phyloP scores from a whole-genome alignment of 768 basidiomycete genomes.

The Suillus sp. region DNA sequence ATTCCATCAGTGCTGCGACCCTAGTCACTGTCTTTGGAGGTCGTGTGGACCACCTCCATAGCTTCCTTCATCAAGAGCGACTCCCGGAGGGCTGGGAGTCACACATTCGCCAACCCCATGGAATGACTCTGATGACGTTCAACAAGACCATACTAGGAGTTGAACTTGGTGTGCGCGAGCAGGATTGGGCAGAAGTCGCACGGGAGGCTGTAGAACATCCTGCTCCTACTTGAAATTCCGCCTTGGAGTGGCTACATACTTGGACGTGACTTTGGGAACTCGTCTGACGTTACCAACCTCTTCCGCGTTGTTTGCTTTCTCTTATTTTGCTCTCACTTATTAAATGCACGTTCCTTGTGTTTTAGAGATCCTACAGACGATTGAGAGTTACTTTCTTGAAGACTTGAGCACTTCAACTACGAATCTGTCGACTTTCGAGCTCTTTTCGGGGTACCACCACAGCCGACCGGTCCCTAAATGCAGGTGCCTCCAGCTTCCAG shows the following conservation, averaged over 20 bases:
- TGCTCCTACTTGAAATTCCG: neutral
- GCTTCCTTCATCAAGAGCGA: constrained; percentile 65
- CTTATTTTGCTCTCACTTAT: neutral
- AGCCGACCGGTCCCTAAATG: neutral
- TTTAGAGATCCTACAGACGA: neutral
- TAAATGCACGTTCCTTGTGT: neutral
- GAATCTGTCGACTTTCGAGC: neutral
- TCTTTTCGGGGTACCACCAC: neutral
- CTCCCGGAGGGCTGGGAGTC: constrained; percentile 76
- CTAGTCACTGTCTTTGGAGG: constrained; percentile 73
- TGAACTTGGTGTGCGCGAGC: neutral
- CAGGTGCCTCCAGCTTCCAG: neutral
- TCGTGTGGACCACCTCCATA: constrained; percentile 52
- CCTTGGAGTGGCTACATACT: neutral
- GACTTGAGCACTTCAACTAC: neutral
- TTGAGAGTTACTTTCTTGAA: neutral
- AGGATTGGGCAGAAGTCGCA: neutral
- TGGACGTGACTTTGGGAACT: neutral
- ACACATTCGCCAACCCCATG: constrained; percentile 49
- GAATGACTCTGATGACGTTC: constrained; percentile 62
- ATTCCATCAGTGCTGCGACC: constrained; percentile 56
- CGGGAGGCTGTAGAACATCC: neutral
- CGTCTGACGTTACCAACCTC: neutral
- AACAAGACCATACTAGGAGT: constrained; percentile 35
- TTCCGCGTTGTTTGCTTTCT: neutral